Percentiles rank a stretch among this genome's conserved stretches.
These are phyloP conservation scores for Chlorella vulgaris DNA, from an alignment of 139 green algal genomes.

Conservation along the genomic window DNA sequence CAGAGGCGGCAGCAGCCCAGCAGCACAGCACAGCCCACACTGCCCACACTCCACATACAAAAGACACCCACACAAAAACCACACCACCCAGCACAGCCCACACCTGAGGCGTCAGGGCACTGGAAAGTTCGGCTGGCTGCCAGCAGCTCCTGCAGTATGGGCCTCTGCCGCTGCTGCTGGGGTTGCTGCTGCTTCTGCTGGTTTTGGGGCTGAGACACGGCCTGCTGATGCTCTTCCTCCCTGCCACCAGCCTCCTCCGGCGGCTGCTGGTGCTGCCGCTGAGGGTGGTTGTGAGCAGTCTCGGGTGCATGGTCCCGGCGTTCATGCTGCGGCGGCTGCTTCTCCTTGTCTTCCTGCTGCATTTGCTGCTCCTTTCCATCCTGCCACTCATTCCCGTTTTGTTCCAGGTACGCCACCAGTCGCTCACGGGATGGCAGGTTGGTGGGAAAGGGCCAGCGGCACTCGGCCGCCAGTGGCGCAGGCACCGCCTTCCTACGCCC, in stretches of 20 bases:
- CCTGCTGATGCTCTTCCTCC: not conserved
- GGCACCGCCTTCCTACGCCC: not conserved
- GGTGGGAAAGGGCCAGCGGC: conserved; percentile 16
- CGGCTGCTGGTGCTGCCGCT: not conserved
- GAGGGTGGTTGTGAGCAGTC: no score
- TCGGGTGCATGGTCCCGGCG: no score
- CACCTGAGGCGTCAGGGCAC: conserved; percentile 20
- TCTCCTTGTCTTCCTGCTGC: not conserved
- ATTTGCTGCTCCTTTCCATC: not conserved
- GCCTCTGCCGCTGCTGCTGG: not conserved
- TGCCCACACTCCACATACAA: not conserved
- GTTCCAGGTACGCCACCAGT: not conserved
- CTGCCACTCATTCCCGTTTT: not conserved
- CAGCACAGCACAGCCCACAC: no score
- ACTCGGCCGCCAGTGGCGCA: not conserved
- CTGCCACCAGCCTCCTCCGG: not conserved
- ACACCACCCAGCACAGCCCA: not conserved
- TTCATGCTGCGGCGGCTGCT: not conserved
- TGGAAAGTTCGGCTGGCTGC: conserved; percentile 30
- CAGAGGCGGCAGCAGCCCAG: no score
- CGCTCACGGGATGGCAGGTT: conserved; percentile 18
- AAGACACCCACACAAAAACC: not conserved
- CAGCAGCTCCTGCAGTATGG: conserved; percentile 23
- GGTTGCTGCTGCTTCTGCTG: not conserved
- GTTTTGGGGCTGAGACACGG: not conserved